Conservation (phyloP, 2,329 filamentous ascomycete genomes). For the Stagonosporopsis tanaceti region DNA sequence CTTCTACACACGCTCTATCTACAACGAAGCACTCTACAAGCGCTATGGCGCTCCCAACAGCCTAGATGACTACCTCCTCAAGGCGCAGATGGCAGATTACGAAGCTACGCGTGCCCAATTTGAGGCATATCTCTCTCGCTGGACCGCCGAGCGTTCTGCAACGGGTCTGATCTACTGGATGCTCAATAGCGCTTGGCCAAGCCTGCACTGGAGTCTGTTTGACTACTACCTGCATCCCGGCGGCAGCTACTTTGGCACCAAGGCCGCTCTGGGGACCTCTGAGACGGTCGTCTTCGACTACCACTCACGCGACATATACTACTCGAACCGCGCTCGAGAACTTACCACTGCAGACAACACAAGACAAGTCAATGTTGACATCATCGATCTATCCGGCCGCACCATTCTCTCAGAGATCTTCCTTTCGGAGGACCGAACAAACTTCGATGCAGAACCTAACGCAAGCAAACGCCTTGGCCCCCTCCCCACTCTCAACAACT, state of each 20-base stretch:
- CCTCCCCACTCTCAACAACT: conserved; percentile 35
- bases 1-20: conserved; percentile 65
- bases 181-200: conserved; percentile 71
- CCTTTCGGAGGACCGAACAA: background rate
- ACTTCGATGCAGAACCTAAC: conserved; percentile 54
- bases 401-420: conserved; percentile 20
- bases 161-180: conserved; percentile 73
- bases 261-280: conserved; percentile 52
- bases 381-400: conserved; percentile 60
- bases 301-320: conserved; percentile 53
- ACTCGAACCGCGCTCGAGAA: conserved; percentile 61
- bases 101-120: conserved; percentile 68
- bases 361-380: conserved; percentile 58
- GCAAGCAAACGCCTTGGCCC: conserved; percentile 31
- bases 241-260: conserved; percentile 67
- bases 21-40: conserved; percentile 63
- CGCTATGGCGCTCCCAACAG: conserved; percentile 62
- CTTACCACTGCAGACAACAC: background rate
- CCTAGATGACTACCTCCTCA: conserved; percentile 66
- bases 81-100: conserved; percentile 70
- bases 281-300: conserved; percentile 68
- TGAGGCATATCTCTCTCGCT: conserved; percentile 63
- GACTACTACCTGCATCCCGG: conserved; percentile 68
- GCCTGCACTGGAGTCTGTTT: conserved; percentile 70
- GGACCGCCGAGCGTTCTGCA: conserved; percentile 61